Conservation (phyloP, 768 basidiomycete genomes). For the Pulveroboletus frians region DNA sequence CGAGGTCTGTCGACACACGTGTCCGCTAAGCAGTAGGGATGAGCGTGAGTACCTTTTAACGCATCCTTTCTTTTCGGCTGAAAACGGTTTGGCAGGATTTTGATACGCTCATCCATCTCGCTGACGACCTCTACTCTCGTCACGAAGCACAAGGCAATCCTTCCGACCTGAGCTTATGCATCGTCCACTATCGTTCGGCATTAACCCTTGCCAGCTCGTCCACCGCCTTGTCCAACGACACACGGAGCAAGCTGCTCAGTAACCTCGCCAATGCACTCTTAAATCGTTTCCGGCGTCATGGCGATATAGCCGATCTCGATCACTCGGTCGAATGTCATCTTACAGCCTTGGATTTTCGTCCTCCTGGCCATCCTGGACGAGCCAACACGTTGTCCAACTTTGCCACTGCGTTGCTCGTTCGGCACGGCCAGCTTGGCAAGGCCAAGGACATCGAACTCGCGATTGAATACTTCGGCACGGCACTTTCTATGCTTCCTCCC, state of each 20-base stretch:
- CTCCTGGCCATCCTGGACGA: conserved; percentile 24
- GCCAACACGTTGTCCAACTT: conserved; percentile 25
- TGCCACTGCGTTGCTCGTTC: conserved; percentile 25
- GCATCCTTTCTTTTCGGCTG: background rate
- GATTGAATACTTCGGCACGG: conserved; percentile 21
- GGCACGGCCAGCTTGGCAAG: conserved; percentile 21
- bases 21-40: conserved; percentile 3
- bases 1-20: background rate
- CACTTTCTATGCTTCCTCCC: conserved; percentile 17
- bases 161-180: conserved; percentile 24
- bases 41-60: conserved; percentile 13
- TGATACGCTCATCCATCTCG: conserved; percentile 18
- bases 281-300: conserved; percentile 24
- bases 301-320: conserved; percentile 24
- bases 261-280: conserved; percentile 27
- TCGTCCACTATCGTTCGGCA: conserved; percentile 26
- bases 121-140: conserved; percentile 24
- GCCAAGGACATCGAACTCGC: conserved; percentile 28
- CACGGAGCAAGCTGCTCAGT: conserved; percentile 22
- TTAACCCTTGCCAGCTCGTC: conserved; percentile 20
- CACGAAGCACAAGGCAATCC: conserved; percentile 16
- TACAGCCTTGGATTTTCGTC: conserved; percentile 24
- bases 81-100: conserved; percentile 17
- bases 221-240: conserved; percentile 15
- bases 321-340: conserved; percentile 26